Conservation (phyloP, 306 rosid species). For the Mimosa pudica region DNA sequence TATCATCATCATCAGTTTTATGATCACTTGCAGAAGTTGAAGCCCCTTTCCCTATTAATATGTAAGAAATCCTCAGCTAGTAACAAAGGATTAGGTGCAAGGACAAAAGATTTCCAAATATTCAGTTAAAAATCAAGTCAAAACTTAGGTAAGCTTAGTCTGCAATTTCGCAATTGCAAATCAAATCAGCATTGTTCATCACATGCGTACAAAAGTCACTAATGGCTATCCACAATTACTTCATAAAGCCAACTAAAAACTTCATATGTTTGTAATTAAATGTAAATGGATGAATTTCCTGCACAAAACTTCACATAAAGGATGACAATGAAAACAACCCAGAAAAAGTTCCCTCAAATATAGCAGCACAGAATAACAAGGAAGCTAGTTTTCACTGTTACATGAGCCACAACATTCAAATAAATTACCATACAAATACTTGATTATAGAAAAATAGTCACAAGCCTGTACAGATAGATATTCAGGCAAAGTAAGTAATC, state of each 20-base stretch:
- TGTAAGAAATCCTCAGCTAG: no score
- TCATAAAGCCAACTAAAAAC: not conserved
- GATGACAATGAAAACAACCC: not conserved
- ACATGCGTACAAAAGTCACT: not conserved
- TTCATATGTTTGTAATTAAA: not conserved
- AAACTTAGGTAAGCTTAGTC: no score
- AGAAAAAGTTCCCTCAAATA: not conserved
- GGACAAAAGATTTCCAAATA: no score
- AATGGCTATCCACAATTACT: not conserved
- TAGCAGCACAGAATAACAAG: not conserved
- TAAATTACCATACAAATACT: not conserved
- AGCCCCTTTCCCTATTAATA: no score
- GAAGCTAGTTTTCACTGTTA: not conserved
- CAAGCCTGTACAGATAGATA: not conserved
- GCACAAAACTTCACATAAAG: not conserved
- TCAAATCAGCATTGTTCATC: slow-evolving; percentile 32
- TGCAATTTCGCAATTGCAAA: no score
- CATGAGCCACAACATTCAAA: not conserved
- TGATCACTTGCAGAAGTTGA: no score
- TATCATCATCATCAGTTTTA: no score
- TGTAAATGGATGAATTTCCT: not conserved
- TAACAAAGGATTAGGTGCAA: no score
- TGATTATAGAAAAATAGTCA: not conserved
- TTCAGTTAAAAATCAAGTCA: no score
- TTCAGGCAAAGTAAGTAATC: slow-evolving; percentile 25